Evolutionary conservation across 2,329 filamentous ascomycete species (phyloP).

Genomic region (Exophiala calicioides): DNA sequence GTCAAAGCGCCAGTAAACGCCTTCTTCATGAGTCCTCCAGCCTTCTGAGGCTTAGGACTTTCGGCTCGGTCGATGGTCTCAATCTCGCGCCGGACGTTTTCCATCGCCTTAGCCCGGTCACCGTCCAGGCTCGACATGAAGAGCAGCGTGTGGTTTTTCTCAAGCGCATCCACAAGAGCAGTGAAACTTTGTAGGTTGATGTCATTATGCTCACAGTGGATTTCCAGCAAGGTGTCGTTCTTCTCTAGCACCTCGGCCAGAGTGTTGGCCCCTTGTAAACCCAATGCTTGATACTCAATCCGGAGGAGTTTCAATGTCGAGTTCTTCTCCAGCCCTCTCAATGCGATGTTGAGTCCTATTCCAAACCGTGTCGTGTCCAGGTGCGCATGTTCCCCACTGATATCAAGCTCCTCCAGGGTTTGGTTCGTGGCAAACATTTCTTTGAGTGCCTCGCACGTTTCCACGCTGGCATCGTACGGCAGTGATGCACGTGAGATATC

Average conservation of each 20-base stretch:
- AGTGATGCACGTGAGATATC: slow-evolving; percentile 71
- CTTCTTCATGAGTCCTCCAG: slow-evolving; percentile 44
- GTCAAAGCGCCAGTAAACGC: slow-evolving; percentile 45
- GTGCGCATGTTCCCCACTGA: slow-evolving; percentile 70
- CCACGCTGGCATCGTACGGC: slow-evolving; percentile 66
- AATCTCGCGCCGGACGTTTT: slow-evolving; percentile 58
- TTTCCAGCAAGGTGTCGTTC: slow-evolving; percentile 63
- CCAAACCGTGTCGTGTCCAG: slow-evolving; percentile 70
- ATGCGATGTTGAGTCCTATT: slow-evolving; percentile 66
- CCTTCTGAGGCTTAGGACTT: slow-evolving; percentile 41
- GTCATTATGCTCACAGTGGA: slow-evolving; percentile 71
- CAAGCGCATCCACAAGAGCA: slow-evolving; percentile 66
- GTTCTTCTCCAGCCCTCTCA: slow-evolving; percentile 66
- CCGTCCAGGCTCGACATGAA: slow-evolving; percentile 64
- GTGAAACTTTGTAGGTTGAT: slow-evolving; percentile 65
- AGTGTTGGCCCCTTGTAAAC: slow-evolving; percentile 68
- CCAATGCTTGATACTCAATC: slow-evolving; percentile 69
- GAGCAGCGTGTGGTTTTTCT: slow-evolving; percentile 63
- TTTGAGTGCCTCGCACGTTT: slow-evolving; percentile 65
- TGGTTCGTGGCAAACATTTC: slow-evolving; percentile 66
- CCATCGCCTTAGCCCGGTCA: slow-evolving; percentile 62
- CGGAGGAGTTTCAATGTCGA: slow-evolving; percentile 61
- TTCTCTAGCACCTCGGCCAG: slow-evolving; percentile 67
- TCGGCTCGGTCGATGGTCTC: slow-evolving; percentile 45
- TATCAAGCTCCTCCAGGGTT: slow-evolving; percentile 66